Evolutionary conservation across 1,284 basidiomycete species (phyloP).

Genomic region (Irpex rosettiformis): DNA sequence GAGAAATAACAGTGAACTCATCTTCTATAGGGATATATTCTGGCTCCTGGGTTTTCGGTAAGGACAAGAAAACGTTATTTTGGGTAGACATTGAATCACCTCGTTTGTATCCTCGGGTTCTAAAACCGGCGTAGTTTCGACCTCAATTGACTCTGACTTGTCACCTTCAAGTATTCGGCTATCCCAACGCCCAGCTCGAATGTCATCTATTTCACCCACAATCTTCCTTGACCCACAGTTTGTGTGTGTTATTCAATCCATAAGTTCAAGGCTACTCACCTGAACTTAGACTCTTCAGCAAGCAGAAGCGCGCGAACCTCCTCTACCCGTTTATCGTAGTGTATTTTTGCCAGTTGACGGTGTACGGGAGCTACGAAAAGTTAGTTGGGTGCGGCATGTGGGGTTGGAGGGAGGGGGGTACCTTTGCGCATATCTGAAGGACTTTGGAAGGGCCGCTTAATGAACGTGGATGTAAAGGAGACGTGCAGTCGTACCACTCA

Average conservation of each 20-base stretch:
- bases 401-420: background rate
- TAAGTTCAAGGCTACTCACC: conserved; percentile 41
- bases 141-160: conserved; percentile 10
- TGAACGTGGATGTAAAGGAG: background rate
- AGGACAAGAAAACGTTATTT: background rate
- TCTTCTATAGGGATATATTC: background rate
- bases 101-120: background rate
- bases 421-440: conserved; percentile 19
- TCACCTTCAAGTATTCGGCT: conserved; percentile 39
- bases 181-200: conserved; percentile 70
- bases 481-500: conserved; percentile 49
- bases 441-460: conserved; percentile 10
- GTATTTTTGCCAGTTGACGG: conserved; percentile 60
- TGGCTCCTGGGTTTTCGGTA: background rate
- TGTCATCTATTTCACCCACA: conserved; percentile 69
- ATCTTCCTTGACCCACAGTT: conserved; percentile 30
- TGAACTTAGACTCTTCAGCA: conserved; percentile 74
- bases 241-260: background rate
- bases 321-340: conserved; percentile 64
- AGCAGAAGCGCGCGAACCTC: conserved; percentile 70
- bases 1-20: background rate
- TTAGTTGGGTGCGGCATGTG: conserved; percentile 12
- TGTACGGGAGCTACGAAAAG: conserved; percentile 12
- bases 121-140: background rate
- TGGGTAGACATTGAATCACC: background rate